Evolutionary conservation across 768 basidiomycete species (phyloP).

Genomic region (Harrya chromipes): DNA sequence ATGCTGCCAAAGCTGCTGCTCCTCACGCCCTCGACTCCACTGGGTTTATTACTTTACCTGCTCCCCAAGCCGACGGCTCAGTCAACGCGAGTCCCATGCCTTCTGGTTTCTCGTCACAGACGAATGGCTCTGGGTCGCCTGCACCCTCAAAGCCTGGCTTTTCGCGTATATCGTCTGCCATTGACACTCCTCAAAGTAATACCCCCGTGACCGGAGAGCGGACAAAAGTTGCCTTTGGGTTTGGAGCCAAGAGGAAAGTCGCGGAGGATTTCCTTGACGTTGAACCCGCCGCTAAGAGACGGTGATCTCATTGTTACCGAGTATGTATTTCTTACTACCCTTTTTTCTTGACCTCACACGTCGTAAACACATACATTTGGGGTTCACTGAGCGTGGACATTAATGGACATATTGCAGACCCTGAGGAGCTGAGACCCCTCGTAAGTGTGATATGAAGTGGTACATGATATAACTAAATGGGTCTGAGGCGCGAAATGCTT

Average conservation of each 20-base stretch:
- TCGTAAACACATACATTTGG: background rate
- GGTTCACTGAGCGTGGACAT: background rate
- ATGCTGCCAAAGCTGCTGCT: slow-evolving; percentile 46
- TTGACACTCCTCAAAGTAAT: slow-evolving; percentile 44
- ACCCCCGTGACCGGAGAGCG: slow-evolving; percentile 65
- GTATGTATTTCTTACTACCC: background rate
- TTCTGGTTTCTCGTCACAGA: slow-evolving; percentile 33
- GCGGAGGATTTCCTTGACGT: slow-evolving; percentile 58
- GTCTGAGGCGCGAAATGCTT: no score
- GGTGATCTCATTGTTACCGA: slow-evolving; percentile 19
- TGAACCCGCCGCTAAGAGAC: slow-evolving; percentile 62
- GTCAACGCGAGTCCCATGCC: slow-evolving; percentile 43
- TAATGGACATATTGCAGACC: no score
- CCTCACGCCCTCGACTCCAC: slow-evolving; percentile 46
- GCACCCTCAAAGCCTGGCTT: slow-evolving; percentile 65
- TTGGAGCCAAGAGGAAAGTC: slow-evolving; percentile 79
- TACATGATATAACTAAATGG: no score
- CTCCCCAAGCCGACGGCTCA: slow-evolving; percentile 46
- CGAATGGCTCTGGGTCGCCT: slow-evolving; percentile 52
- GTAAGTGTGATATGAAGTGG: no score
- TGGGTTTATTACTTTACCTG: slow-evolving; percentile 74
- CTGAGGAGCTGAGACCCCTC: no score
- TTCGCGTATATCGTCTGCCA: slow-evolving; percentile 65
- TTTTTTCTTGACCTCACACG: background rate
- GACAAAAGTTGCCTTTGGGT: slow-evolving; percentile 72